Evolutionary conservation across 257 asterid species (phyloP).

Genomic region (Solanum etuberosum): DNA sequence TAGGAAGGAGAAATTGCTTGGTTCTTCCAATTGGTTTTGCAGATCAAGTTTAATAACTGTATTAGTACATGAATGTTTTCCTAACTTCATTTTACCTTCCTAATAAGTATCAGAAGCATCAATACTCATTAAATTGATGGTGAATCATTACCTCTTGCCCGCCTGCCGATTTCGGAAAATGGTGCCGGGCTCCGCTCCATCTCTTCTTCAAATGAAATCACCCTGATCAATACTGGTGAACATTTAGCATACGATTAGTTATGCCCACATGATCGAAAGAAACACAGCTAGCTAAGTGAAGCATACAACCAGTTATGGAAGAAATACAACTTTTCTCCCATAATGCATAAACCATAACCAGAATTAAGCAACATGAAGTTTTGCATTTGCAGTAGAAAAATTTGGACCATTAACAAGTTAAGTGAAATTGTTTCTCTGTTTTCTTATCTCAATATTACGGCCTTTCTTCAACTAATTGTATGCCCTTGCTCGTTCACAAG

Average conservation of each 20-base stretch:
- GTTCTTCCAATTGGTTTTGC: background rate
- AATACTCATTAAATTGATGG: background rate
- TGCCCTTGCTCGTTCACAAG: background rate
- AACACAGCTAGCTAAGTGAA: background rate
- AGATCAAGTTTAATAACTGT: background rate
- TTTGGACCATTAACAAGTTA: background rate
- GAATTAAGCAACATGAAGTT: background rate
- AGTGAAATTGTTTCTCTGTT: background rate
- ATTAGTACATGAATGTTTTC: background rate
- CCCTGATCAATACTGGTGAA: background rate
- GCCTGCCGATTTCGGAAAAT: conserved; percentile 67
- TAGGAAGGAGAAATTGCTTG: background rate
- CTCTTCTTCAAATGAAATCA: background rate
- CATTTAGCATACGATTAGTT: background rate
- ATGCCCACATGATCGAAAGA: background rate
- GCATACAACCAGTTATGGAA: background rate
- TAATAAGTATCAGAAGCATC: background rate
- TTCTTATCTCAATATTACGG: background rate
- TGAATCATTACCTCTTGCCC: conserved; percentile 52
- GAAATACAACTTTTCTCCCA: background rate
- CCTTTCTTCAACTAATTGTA: background rate
- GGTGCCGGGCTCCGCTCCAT: conserved; percentile 71
- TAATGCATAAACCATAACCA: background rate
- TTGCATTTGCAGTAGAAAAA: background rate
- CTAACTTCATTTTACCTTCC: background rate